Evolutionary conservation across 805 yeast species (phyloP), one percentile per base, ranked within the genome.

Genomic region (Lipomyces anomalus): DNA sequence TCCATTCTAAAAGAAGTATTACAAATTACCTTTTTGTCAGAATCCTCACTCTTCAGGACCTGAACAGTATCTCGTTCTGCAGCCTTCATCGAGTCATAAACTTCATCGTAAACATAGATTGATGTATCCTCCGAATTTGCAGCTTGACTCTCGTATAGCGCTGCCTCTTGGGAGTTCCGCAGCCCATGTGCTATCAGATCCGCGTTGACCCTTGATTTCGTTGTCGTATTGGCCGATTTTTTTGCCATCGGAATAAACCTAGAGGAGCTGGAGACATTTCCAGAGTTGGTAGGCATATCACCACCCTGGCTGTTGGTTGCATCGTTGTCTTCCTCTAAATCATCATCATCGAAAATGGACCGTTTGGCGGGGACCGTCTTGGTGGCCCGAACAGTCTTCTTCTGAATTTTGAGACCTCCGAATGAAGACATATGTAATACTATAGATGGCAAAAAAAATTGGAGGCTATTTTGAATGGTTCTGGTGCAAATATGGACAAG

Each of bases 81-180:
- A 16, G 58, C 55, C 23, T 69, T 67, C 57, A 74, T 67, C 3
- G 61, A 59, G 34, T 74, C 80, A 45, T 69, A 71, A 1, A 69
- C 70, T 38, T 70, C 78, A 47, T 74, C 80, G 50, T 72, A 75
- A 11, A 64, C 67, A 48, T 67, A 72, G 2, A 60, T 47, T 3
- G 64, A 46, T 7, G 49, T 36, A 23, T 53, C 57, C 17, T 23
- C 35, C 35, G 5, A 35, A 7, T 18, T 29, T n/a, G n/a, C n/a
- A n/a, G n/a, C n/a, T n/a, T n/a, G n/a, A n/a, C n/a, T n/a, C n/a
- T n/a, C 44, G 6, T 40, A n/a, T 16, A 26, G 18, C 13, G 35
- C 35, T 16, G 47, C 35, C 16, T 34, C 18, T 30, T 45, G 42
- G 7, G 38, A 18, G 16, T 50, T 44, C 7, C 43, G 42, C 24